Conservation (phyloP, 148 eudicot species). For the Persicaria tinctoria region DNA sequence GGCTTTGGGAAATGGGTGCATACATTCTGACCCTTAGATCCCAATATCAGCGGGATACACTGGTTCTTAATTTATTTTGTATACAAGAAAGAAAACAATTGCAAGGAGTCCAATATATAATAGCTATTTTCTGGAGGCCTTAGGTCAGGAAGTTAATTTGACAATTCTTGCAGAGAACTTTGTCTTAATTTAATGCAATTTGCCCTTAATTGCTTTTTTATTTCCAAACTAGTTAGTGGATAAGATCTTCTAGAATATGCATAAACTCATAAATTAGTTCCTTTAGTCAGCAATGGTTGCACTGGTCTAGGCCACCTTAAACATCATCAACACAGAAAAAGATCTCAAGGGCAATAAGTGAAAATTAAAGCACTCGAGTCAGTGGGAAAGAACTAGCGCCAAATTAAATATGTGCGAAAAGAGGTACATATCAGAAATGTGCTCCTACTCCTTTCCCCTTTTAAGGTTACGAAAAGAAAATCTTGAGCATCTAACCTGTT, state of each 20-base stretch:
- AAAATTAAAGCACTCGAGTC: background rate
- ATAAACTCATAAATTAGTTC: no score
- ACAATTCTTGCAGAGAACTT: background rate
- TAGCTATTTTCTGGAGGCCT: no score
- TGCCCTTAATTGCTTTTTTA: background rate
- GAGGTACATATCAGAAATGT: background rate
- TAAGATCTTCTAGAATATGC: no score
- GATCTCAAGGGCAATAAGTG: background rate
- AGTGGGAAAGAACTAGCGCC: background rate
- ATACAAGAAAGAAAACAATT: background rate
- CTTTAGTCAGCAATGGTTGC: background rate
- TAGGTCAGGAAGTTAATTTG: no score
- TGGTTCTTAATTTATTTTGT: no score
- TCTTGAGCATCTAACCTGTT: slow-evolving; percentile 57
- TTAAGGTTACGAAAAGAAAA: slow-evolving; percentile 8
- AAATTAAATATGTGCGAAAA: background rate
- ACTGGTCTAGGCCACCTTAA: background rate
- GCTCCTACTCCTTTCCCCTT: background rate
- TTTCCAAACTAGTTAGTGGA: background rate
- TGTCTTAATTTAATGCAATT: background rate
- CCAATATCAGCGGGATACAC: no score
- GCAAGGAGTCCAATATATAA: background rate
- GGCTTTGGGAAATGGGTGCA: no score
- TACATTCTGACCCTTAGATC: no score
- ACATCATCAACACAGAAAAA: background rate